Percentiles rank a stretch among this genome's conserved stretches.
phyloP scores from a whole-genome alignment of 2,329 filamentous ascomycete genomes.

The Fusarium ramigenum region DNA sequence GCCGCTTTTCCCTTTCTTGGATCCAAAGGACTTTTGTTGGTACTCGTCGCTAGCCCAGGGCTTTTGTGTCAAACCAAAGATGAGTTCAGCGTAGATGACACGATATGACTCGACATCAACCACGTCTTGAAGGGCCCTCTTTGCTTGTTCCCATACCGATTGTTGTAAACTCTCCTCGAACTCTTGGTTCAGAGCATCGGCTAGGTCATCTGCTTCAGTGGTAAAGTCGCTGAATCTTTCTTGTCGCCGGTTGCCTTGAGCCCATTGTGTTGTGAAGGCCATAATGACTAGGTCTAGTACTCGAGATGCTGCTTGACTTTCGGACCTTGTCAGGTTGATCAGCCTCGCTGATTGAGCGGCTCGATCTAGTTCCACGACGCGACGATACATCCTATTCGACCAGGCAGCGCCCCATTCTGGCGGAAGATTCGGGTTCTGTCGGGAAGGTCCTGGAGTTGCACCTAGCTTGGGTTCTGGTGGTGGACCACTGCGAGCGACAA shows the following conservation, averaged over 20 bases:
- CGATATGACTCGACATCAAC: not conserved
- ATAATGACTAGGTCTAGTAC: accelerated
- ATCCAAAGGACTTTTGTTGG: not conserved
- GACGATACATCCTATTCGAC: not conserved
- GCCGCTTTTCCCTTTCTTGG: not conserved
- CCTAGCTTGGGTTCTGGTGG: accelerated
- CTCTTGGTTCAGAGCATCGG: not conserved
- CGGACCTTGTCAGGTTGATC: accelerated
- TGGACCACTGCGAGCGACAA: not conserved
- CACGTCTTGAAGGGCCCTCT: not conserved
- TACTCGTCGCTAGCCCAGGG: not conserved
- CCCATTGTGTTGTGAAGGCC: not conserved
- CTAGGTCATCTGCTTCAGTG: accelerated
- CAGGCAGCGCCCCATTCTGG: not conserved
- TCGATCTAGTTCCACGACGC: not conserved
- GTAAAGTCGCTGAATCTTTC: not conserved
- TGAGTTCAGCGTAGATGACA: not conserved
- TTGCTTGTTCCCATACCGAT: not conserved
- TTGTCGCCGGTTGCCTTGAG: not conserved
- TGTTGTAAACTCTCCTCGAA: not conserved
- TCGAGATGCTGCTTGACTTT: not conserved
- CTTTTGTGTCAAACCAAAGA: not conserved
- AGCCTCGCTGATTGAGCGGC: accelerated
- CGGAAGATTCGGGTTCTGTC: not conserved
- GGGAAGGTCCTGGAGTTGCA: not conserved